Evolutionary conservation across 805 yeast genomes (phyloP).

Genomic region (Nakazawaea ambrosiae): DNA sequence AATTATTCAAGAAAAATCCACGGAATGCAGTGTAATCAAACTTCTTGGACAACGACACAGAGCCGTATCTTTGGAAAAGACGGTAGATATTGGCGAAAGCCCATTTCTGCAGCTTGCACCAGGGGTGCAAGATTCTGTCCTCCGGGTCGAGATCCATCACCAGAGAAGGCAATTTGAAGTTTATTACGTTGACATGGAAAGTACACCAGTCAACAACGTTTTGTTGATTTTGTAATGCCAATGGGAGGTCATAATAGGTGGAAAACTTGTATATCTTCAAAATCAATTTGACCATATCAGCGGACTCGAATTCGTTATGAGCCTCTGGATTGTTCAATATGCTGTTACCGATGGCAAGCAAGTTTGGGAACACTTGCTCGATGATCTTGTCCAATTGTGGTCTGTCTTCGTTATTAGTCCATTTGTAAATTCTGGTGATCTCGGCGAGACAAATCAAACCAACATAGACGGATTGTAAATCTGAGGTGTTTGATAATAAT

Average conservation of each 20-base stretch:
- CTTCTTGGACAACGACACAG: constrained; percentile 35
- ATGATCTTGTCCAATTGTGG: constrained; percentile 54
- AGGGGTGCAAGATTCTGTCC: constrained; percentile 46
- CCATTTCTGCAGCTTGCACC: constrained; percentile 85
- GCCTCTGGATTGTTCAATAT: constrained; percentile 30
- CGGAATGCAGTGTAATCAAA: constrained; percentile 58
- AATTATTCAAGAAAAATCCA: constrained; percentile 41
- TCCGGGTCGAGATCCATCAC: constrained; percentile 44
- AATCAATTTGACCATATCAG: constrained; percentile 71
- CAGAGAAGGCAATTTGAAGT: constrained; percentile 48
- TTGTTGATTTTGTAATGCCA: constrained; percentile 48
- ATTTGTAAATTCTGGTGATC: constrained; percentile 66
- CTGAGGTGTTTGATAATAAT: constrained; percentile 36
- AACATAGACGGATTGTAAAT: constrained; percentile 40
- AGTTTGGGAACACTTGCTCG: constrained; percentile 55
- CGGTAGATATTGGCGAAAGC: constrained; percentile 71
- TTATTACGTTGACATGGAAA: constrained; percentile 64
- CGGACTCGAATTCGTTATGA: constrained; percentile 26
- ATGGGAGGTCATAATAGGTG: constrained; percentile 75
- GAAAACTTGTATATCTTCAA: constrained; percentile 78
- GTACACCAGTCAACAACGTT: constrained; percentile 62
- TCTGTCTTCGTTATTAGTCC: constrained; percentile 60
- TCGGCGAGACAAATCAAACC: constrained; percentile 76
- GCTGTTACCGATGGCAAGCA: constrained; percentile 59
- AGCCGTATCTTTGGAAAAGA: constrained; percentile 65